Conservation (phyloP, 2,329 filamentous ascomycete species). For the Metarhizium album region DNA sequence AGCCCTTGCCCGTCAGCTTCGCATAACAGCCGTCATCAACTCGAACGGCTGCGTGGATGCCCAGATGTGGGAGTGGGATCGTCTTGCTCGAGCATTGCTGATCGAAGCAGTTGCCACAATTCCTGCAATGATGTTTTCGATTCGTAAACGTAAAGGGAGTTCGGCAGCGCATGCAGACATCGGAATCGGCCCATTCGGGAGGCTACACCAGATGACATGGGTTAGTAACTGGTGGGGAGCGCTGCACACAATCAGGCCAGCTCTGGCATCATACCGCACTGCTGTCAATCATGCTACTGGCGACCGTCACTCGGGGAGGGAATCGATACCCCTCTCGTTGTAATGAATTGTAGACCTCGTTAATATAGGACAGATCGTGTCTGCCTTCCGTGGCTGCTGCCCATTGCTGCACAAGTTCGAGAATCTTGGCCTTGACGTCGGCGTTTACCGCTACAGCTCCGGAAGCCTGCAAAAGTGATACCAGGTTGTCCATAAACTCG, state of each 20-base stretch:
- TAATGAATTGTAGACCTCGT: conserved; percentile 73
- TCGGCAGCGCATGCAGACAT: conserved; percentile 96
- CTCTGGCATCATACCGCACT: conserved; percentile 59
- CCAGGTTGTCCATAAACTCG: conserved; percentile 96
- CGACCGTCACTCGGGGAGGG: conserved; percentile 72
- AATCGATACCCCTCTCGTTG: conserved; percentile 83
- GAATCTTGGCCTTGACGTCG: conserved; percentile 79
- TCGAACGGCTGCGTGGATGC: conserved; percentile 80
- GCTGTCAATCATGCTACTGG: conserved; percentile 97
- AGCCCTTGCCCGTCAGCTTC: conserved; percentile 67
- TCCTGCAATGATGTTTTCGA: conserved; percentile 94
- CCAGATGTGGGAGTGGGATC: conserved; percentile 80
- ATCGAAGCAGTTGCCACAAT: conserved; percentile 96
- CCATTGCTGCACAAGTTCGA: conserved; percentile 91
- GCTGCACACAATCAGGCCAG: not conserved
- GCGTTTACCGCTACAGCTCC: conserved; percentile 65
- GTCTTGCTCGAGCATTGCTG: conserved; percentile 87
- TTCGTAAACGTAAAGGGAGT: conserved; percentile 96
- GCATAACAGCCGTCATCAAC: conserved; percentile 94
- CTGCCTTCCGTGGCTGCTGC: conserved; percentile 79
- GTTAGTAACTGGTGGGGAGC: not conserved
- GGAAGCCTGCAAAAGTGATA: conserved; percentile 76
- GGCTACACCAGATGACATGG: conserved; percentile 43
- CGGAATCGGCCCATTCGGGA: conserved; percentile 94
- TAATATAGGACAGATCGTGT: conserved; percentile 73